Evolutionary conservation across 768 basidiomycete species (phyloP).

Genomic region (Rhizopogon rudus): DNA sequence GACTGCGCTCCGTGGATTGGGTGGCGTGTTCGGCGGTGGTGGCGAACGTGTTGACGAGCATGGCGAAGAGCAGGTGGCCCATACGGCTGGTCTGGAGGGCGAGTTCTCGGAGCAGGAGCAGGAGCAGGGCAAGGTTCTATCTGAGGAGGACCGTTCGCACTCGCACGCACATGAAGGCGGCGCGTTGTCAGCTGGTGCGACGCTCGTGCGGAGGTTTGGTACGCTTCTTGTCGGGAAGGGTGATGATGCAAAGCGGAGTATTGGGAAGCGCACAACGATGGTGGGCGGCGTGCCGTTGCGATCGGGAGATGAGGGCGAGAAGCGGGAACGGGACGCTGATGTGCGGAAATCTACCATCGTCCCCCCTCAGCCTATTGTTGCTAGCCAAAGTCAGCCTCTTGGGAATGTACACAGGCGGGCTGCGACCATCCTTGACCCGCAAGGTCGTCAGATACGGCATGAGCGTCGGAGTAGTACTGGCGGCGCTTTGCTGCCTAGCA

Average conservation of each 20-base stretch:
- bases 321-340: constrained; percentile 15
- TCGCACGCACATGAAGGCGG: constrained; percentile 11
- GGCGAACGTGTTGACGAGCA: constrained; percentile 39
- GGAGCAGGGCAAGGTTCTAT: constrained; percentile 19
- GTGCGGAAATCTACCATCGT: constrained; percentile 16
- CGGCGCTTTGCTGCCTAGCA: constrained; percentile 43
- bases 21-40: constrained; percentile 50
- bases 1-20: constrained; percentile 46
- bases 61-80: constrained; percentile 40
- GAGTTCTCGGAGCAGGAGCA: constrained; percentile 45
- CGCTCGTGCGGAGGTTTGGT: constrained; percentile 75
- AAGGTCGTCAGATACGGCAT: constrained; percentile 57
- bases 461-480: constrained; percentile 77
- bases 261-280: constrained; percentile 46
- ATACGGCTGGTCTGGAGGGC: constrained; percentile 63
- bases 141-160: constrained; percentile 19
- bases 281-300: constrained; percentile 37
- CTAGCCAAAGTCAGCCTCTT: constrained; percentile 52
- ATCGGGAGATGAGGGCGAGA: constrained; percentile 33
- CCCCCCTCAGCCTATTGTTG: constrained; percentile 27
- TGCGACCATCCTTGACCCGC: constrained; percentile 72
- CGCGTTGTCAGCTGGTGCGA: constrained; percentile 55
- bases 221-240: constrained; percentile 53
- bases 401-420: constrained; percentile 65
- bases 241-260: constrained; percentile 38